Evolutionary conservation across 2,329 filamentous ascomycete genomes (phyloP).

Genomic region (Calycina herbarum): DNA sequence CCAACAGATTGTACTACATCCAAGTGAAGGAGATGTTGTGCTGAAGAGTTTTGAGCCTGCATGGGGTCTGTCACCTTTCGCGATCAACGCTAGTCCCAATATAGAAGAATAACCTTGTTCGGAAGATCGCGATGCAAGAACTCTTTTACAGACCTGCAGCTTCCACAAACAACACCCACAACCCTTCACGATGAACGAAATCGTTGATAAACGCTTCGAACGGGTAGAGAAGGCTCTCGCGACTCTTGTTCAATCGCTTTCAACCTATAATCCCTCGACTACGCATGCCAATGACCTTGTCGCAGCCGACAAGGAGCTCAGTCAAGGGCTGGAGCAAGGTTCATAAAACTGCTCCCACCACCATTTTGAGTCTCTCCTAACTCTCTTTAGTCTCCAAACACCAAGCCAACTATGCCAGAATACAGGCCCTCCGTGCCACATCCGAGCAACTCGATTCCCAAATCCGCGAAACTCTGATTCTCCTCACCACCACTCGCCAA

Average conservation of each 20-base stretch:
- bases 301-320: constrained; percentile 67
- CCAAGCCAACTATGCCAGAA: constrained; percentile 70
- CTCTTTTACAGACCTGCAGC: not conserved
- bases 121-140: not conserved
- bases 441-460: constrained; percentile 67
- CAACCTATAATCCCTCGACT: constrained; percentile 76
- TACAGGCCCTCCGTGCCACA: constrained; percentile 66
- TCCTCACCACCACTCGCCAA: constrained; percentile 71
- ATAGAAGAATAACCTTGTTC: too few species aligned
- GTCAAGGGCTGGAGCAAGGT: constrained; percentile 66
- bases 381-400: constrained; percentile 63
- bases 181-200: constrained; percentile 55
- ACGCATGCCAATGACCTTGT: constrained; percentile 68
- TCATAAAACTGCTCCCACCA: constrained; percentile 26
- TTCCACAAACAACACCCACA: not conserved
- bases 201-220: constrained; percentile 63
- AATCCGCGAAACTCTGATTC: constrained; percentile 68
- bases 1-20: too few species aligned
- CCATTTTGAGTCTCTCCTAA: not conserved
- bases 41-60: too few species aligned
- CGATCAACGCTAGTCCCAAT: too few species aligned
- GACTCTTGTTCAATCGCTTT: constrained; percentile 74
- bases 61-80: too few species aligned
- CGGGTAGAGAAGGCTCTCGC: constrained; percentile 66
- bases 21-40: too few species aligned